Evolutionary conservation across 2,329 filamentous ascomycete species (phyloP).

Genomic region (Thelonectria olida): DNA sequence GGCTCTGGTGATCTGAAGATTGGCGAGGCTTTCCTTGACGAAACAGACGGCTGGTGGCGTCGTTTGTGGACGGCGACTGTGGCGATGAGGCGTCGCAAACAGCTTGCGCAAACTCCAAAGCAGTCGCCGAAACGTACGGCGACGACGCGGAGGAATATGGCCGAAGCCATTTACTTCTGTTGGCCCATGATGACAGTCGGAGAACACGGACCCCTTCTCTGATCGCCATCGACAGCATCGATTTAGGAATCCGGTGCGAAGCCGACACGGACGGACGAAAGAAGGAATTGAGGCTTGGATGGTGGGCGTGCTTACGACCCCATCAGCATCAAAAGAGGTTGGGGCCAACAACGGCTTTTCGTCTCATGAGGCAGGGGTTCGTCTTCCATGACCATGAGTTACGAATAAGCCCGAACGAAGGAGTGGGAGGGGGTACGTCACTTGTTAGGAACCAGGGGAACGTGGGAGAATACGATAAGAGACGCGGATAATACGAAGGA

Average conservation of each 20-base stretch:
- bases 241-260: conserved; percentile 5
- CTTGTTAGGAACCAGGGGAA: not conserved
- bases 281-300: not conserved
- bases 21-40: no score
- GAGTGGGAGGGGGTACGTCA: not conserved
- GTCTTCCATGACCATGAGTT: no score
- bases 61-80: no score
- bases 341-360: not conserved
- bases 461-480: not conserved
- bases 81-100: not conserved
- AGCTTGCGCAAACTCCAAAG: no score
- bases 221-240: conserved; percentile 1
- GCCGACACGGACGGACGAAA: not conserved
- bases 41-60: no score
- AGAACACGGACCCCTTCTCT: not conserved
- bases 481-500: conserved; percentile 17
- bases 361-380: not conserved
- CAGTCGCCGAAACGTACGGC: not conserved
- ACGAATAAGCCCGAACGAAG: not conserved
- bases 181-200: not conserved
- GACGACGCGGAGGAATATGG: not conserved
- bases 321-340: not conserved
- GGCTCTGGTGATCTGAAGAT: no score
- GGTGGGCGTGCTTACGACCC: not conserved
- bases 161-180: not conserved